Evolutionary conservation across 495 filamentous ascomycete genomes (phyloP).

Genomic region (Aspergillus biplanus): DNA sequence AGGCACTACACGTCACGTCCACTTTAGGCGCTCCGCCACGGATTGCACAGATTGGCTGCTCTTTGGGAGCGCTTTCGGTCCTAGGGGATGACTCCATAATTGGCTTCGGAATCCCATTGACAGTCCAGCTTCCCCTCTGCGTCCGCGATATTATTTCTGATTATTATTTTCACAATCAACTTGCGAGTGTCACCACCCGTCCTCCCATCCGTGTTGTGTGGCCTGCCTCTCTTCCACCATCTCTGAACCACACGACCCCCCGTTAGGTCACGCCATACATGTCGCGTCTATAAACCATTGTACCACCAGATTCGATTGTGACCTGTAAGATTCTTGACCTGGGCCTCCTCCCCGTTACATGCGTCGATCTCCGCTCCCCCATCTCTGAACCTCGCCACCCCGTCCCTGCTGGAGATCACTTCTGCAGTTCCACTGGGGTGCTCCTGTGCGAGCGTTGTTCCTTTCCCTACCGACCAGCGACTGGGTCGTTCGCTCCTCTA

Average conservation of each 20-base stretch:
- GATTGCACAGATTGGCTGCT: neutral
- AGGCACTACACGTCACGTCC: conserved; percentile 23
- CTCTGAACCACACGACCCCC: neutral
- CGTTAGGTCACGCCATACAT: conserved; percentile 18
- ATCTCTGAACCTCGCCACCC: neutral
- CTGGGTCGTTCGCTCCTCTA: neutral
- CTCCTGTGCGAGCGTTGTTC: neutral
- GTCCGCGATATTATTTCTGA: neutral
- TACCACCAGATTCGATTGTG: conserved; percentile 17
- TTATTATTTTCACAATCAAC: neutral
- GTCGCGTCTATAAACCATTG: neutral
- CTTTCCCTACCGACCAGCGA: conserved; percentile 1
- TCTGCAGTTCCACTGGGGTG: conserved; percentile 5
- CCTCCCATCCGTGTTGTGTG: neutral
- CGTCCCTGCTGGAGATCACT: conserved; percentile 3
- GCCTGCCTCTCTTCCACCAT: neutral
- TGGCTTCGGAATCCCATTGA: conserved; percentile 3
- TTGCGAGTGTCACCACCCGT: neutral
- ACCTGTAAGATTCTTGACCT: conserved; percentile 19
- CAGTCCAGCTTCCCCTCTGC: neutral
- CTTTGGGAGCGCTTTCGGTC: conserved; percentile 7
- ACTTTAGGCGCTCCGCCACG: conserved; percentile 19
- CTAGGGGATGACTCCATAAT: conserved; percentile 19
- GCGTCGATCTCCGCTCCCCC: conserved; percentile 1
- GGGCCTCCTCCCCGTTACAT: conserved; percentile 10